phyloP scores from a whole-genome alignment of 2,329 filamentous ascomycete genomes.

The Pseudocercospora fuligena region DNA sequence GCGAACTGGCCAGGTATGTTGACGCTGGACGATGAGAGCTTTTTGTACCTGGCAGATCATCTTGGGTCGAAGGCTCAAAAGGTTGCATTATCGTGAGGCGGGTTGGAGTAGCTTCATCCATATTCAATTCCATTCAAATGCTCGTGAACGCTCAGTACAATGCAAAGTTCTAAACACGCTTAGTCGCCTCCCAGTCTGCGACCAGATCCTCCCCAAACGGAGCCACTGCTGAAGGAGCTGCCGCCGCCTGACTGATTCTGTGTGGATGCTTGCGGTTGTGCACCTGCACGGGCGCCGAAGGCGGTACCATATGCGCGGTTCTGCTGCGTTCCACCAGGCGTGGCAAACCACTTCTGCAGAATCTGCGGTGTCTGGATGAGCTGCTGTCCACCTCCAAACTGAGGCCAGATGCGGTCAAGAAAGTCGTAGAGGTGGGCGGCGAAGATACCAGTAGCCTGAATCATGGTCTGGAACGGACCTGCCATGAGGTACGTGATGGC shows the following conservation, averaged over 20 bases:
- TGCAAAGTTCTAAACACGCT: not conserved
- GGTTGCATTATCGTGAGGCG: conserved; percentile 24
- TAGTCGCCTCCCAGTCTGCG: conserved; percentile 24
- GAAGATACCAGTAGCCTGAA: conserved; percentile 77
- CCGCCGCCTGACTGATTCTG: conserved; percentile 37
- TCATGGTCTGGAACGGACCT: conserved; percentile 61
- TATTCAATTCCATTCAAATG: not conserved
- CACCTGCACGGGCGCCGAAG: conserved; percentile 47
- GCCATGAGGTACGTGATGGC: conserved; percentile 72
- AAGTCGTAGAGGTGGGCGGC: conserved; percentile 93
- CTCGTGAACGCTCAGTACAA: not conserved
- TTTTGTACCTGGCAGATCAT: conserved; percentile 38
- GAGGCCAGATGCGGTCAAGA: conserved; percentile 82
- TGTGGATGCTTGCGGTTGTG: conserved; percentile 44
- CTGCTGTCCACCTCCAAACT: conserved; percentile 82
- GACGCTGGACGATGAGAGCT: conserved; percentile 33
- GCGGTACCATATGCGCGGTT: conserved; percentile 68
- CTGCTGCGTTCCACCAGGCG: conserved; percentile 47
- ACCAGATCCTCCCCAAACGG: conserved; percentile 54
- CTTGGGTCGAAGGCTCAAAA: conserved; percentile 36
- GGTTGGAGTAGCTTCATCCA: not conserved
- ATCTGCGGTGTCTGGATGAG: conserved; percentile 74
- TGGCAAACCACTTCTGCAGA: conserved; percentile 68
- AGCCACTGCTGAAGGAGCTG: conserved; percentile 40
- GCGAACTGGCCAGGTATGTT: conserved; percentile 42